These are phyloP conservation scores for Beauveria varroae DNA, from an alignment of 2,329 filamentous ascomycete genomes.

Conservation along the genomic window DNA sequence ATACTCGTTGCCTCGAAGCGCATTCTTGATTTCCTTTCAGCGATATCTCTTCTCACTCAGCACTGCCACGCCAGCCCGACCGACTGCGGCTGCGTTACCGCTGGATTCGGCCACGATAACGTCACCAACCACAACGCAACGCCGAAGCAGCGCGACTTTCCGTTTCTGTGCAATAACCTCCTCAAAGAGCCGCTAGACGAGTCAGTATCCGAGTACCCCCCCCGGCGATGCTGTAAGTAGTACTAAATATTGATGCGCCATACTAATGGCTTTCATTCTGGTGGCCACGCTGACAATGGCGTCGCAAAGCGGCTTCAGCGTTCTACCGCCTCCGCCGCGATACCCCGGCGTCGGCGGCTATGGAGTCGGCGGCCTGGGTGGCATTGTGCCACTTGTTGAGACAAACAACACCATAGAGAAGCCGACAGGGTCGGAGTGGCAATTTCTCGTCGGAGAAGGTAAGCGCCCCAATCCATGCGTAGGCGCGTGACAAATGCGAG, in stretches of 20 bases:
- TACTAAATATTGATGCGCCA: neutral
- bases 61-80: neutral
- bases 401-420: slow-evolving; percentile 84
- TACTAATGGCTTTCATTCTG: neutral
- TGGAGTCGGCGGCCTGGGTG: slow-evolving; percentile 60
- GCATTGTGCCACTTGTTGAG: slow-evolving; percentile 72
- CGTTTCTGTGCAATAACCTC: neutral
- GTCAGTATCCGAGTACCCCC: neutral
- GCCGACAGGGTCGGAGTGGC: slow-evolving; percentile 75
- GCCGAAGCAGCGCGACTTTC: slow-evolving; percentile 3
- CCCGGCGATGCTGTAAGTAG: slow-evolving; percentile 3
- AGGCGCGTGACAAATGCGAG: too few species aligned
- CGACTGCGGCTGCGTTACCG: neutral
- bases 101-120: neutral
- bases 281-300: neutral
- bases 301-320: slow-evolving; percentile 41
- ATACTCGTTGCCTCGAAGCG: neutral
- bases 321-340: slow-evolving; percentile 77
- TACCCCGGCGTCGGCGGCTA: slow-evolving; percentile 70
- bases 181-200: neutral
- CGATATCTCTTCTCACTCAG: neutral
- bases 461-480: slow-evolving; percentile 14
- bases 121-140: neutral
- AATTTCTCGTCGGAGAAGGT: slow-evolving; percentile 93
- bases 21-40: neutral